Base-by-base conservation (phyloP, 148 eudicot genomes). In the Limonium bicolor region DNA sequence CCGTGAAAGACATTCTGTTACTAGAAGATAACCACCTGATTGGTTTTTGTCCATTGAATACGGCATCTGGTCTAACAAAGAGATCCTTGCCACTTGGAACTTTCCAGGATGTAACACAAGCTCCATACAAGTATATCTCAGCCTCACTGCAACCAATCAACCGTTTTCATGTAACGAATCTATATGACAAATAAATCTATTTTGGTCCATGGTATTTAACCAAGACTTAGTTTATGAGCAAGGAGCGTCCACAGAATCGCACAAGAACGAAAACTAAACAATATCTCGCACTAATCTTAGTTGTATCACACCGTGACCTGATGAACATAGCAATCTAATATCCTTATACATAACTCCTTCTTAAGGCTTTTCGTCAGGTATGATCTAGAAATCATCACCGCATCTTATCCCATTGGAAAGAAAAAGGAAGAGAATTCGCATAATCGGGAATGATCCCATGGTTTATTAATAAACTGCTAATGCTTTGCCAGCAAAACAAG, bases 51-150 rank as follows among this genome's bases (percentile, higher is more conserved):
- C 95, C 99, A 54, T 77, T 90, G 41, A 90, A 90, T 13, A 80
- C 93, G 41, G 95, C 99, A 75, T 90, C 99, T 41, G 99, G 99
- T 50, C 95, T 73, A 24, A 90, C 95, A 54, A 84, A 90, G 38
- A 80, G 73, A 60, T 90, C 99, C 42, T 81, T 90, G 56, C 69
- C 74, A 60, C 19, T 65, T 34, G 68, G 74, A 55, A 82, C 67
- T 76, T 68, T 85, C 99, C 99, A 90, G 29, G 99, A 90, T 16
- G 99, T 80, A 36, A 90, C 41, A 63, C 99, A 90, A 36, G 76
- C 99, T 58, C 99, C 99, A 73, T 62, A 90, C 57, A 90, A 46
- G 70, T 90, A 90, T 50, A 90, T 34, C 64, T 90, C 99, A 36
- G 95, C 88, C 75, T 84, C 93, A 61, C 99, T 90, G 80, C 37